phyloP scores from a whole-genome alignment of 2,329 filamentous ascomycete genomes.

The Exophiala phaeomuriformis region DNA sequence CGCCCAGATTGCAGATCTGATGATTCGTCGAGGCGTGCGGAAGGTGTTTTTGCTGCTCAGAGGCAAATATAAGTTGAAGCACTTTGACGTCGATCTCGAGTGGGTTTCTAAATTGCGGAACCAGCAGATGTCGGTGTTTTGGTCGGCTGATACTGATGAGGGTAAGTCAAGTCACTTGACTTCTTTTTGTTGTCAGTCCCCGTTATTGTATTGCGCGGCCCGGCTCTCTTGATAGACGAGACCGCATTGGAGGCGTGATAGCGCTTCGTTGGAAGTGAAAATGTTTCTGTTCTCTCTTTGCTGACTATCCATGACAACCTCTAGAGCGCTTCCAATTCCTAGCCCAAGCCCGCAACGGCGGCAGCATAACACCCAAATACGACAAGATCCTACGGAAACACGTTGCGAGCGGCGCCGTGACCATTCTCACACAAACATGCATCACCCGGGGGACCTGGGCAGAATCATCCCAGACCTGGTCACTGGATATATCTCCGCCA shows the following conservation, averaged over 20 bases:
- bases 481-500: slow-evolving; percentile 38
- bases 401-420: slow-evolving; percentile 45
- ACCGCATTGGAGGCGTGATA: too few relatives aligned
- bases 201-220: too few relatives aligned
- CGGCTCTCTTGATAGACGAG: too few relatives aligned
- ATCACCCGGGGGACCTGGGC: slow-evolving; percentile 46
- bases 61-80: slow-evolving; percentile 54
- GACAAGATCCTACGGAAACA: slow-evolving; percentile 60
- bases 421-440: slow-evolving; percentile 52
- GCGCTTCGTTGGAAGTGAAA: too few relatives aligned
- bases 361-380: slow-evolving; percentile 66
- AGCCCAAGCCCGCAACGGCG: slow-evolving; percentile 60
- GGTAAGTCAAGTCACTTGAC: slow-evolving; percentile 25
- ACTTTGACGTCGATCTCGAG: slow-evolving; percentile 66
- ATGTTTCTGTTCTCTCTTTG: too few relatives aligned
- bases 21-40: slow-evolving; percentile 55
- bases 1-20: slow-evolving; percentile 63
- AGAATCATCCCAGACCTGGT: slow-evolving; percentile 41
- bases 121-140: slow-evolving; percentile 67
- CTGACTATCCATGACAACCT: too few relatives aligned
- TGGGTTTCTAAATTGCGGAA: slow-evolving; percentile 84
- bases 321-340: slow-evolving; percentile 60
- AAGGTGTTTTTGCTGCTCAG: slow-evolving; percentile 67
- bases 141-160: slow-evolving; percentile 64
- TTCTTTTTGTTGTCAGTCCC: slow-evolving; percentile 5